Percentiles rank a stretch among this genome's conserved stretches.
Evolutionary conservation across 345 rosid species (phyloP).

Genomic region (Arabis hirsuta): DNA sequence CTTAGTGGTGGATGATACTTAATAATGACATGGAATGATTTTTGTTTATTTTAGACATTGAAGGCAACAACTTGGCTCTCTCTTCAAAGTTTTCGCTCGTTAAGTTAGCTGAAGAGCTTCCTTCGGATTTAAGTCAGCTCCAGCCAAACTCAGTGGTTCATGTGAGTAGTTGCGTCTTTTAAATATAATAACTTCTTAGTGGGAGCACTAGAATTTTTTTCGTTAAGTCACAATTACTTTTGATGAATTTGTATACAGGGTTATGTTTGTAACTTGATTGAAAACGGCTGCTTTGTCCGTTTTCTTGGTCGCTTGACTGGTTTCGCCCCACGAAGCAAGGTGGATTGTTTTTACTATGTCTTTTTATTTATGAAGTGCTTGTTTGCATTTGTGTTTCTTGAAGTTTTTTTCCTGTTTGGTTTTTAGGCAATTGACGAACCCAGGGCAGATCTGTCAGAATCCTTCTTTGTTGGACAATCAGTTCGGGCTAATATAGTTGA

Average conservation of each 20-base stretch:
- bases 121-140: constrained; percentile 68
- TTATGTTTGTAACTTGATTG: constrained; percentile 84
- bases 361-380: constrained; percentile 11
- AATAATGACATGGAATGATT: background rate
- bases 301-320: constrained; percentile 97
- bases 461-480: constrained; percentile 88
- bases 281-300: constrained; percentile 93
- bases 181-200: constrained; percentile 21
- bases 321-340: constrained; percentile 90
- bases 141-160: constrained; percentile 64
- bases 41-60: constrained; percentile 62
- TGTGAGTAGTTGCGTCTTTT: constrained; percentile 55
- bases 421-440: constrained; percentile 73
- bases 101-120: constrained; percentile 66
- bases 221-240: constrained; percentile 2
- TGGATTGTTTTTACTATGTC: constrained; percentile 34
- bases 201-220: background rate
- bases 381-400: constrained; percentile 20
- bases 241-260: constrained; percentile 58
- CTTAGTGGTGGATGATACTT: constrained; percentile 17
- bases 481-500: constrained; percentile 80
- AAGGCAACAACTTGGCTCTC: constrained; percentile 68
- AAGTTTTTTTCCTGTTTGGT: constrained; percentile 28
- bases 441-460: constrained; percentile 63
- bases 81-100: constrained; percentile 85